Evolutionary conservation across 768 basidiomycete species (phyloP), one percentile per base, ranked within the genome.

Genomic region (Rhizopogon vulgaris): DNA sequence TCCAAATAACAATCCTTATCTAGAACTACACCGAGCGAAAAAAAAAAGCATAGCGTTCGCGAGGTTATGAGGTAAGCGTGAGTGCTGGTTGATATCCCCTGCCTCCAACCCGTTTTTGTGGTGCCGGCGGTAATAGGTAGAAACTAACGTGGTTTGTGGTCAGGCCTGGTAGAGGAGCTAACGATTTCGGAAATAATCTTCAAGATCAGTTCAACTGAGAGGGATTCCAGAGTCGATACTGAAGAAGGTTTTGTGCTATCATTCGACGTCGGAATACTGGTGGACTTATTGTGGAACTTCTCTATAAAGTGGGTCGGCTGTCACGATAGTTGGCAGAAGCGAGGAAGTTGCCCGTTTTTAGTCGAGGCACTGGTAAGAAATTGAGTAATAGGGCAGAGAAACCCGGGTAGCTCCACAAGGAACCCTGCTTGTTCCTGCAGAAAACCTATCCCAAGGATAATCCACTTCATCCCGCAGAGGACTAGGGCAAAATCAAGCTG

Each of bases 11-110:
- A 60, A 48, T 58, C 38, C 1, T 64, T 63, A 50, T 69, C 58
- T 17, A 77, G 65, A 24, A 72, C 65, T 24, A 77, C 68, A 4
- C n/a, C n/a, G 67, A 67, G 41, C 68, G 63, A 53, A 77, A 77
- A 25, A 77, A 77, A 25, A 76, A 22, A 76, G 41, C 24, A 74
- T 66, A 32, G 48, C 54, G 49, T 74, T 64, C 22, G 73, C 53
- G 43, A 70, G 57, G n/a, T 55, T 53, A 52, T 56, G 52, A 59
- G 10, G 60, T 58, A 18, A 42, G 27, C 43, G 61, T 69, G 38
- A 68, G 57, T 34, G 59, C 51, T n/a, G 70, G 64, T 15, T 38
- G 28, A 14, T 30, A 12, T 17, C 22, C n/a, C 6, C 12, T 10
- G 8, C 30, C 15, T 17, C 40, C 28, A 22, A 15, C 25, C 18